phyloP scores from a whole-genome alignment of 2,329 filamentous ascomycete genomes.

The Penicillium corylophilum region DNA sequence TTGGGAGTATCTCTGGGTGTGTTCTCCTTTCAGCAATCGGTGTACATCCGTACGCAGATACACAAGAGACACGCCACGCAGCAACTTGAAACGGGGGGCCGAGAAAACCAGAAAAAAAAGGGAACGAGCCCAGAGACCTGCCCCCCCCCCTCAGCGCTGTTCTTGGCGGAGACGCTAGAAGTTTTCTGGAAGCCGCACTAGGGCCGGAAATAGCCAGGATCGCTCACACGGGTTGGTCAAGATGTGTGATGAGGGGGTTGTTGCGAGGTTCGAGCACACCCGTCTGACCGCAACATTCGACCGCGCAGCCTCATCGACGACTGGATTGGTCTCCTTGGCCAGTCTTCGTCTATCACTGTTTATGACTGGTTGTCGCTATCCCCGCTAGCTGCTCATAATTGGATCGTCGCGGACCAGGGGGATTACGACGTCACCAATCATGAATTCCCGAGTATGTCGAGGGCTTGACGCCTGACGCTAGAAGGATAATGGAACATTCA shows the following conservation, averaged over 20 bases:
- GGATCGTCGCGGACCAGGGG: neutral
- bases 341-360: neutral
- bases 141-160: neutral
- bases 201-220: neutral
- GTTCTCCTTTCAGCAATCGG: neutral
- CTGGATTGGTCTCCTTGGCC: neutral
- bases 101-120: neutral
- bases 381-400: neutral
- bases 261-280: conserved; percentile 1
- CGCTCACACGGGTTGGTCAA: neutral
- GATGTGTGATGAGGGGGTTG: conserved; percentile 6
- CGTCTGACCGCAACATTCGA: conserved; percentile 12
- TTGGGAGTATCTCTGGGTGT: neutral
- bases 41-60: neutral
- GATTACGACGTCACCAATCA: neutral
- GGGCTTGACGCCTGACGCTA: conserved; percentile 12
- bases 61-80: neutral
- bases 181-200: neutral
- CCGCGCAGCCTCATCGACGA: conserved; percentile 9
- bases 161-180: neutral
- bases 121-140: neutral
- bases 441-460: neutral
- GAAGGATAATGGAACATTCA: conserved; percentile 24
- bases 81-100: neutral
- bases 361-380: neutral